A percentile compares a stretch with the other conserved stretches of the same genome.
These are phyloP conservation scores for Dendrothele bispora DNA, from an alignment of 768 basidiomycete species.

Conservation along the genomic window DNA sequence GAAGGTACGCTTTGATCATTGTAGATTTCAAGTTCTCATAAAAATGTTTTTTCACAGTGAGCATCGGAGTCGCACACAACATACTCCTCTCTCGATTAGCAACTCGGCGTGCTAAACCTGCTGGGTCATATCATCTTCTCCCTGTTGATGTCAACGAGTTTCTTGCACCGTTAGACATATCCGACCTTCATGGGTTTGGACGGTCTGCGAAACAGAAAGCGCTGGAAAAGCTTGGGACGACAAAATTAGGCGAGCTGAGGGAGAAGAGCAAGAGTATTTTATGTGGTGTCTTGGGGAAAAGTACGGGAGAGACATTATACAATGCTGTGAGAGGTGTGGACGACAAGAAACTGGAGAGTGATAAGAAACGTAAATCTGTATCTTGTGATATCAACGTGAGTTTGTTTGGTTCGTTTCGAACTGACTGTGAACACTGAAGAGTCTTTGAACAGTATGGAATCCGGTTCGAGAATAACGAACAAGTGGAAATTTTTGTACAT, in stretches of 20 bases:
- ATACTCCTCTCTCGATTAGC: conserved; percentile 92
- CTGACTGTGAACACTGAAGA: conserved; percentile 1
- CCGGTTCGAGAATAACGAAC: conserved; percentile 79
- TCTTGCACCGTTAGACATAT: conserved; percentile 69
- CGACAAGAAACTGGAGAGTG: conserved; percentile 72
- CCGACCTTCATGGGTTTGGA: conserved; percentile 88
- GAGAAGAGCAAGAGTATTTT: conserved; percentile 64
- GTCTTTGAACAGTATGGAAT: conserved; percentile 82
- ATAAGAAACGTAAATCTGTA: conserved; percentile 87
- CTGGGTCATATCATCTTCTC: conserved; percentile 75
- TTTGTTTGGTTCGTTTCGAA: conserved; percentile 15
- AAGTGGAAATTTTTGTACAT: conserved; percentile 77
- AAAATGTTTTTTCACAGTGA: conserved; percentile 48
- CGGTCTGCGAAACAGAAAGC: conserved; percentile 75
- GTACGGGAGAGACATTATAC: conserved; percentile 82
- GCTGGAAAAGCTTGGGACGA: conserved; percentile 71
- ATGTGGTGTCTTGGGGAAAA: conserved; percentile 73
- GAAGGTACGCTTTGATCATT: conserved; percentile 53
- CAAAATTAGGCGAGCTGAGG: conserved; percentile 66
- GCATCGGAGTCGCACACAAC: conserved; percentile 90
- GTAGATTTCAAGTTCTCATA: neutral
- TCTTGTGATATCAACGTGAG: conserved; percentile 94
- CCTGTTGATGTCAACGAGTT: conserved; percentile 50
- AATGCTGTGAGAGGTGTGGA: conserved; percentile 87
- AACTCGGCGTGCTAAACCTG: conserved; percentile 89